Percentiles rank a stretch among this genome's conserved stretches.
Evolutionary conservation across 805 yeast species (phyloP).

Genomic region (Alloascoidea hylecoeti): DNA sequence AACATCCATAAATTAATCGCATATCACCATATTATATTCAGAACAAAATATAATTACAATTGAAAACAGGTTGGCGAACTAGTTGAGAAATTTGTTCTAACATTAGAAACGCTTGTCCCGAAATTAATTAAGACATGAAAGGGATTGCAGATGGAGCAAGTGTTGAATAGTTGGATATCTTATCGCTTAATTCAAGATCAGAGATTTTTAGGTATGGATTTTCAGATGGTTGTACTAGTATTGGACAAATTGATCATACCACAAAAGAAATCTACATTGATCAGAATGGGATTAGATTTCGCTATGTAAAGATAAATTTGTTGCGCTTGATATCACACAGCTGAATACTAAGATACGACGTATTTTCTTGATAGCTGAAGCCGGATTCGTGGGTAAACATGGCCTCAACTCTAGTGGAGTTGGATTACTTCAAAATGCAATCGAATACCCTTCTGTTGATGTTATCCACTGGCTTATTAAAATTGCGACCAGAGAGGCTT

Average conservation of each 20-base stretch:
- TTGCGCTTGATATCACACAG: conserved; percentile 14
- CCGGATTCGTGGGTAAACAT: conserved; percentile 21
- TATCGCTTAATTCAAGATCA: conserved; percentile 23
- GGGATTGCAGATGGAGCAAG: conserved; percentile 25
- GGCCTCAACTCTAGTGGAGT: conserved; percentile 20
- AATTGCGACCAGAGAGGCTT: conserved; percentile 7
- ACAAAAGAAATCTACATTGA: conserved; percentile 14
- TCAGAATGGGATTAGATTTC: conserved; percentile 30
- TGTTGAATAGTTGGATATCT: conserved; percentile 18
- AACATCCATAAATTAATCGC: neutral
- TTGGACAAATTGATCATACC: conserved; percentile 14
- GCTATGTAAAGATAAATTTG: conserved; percentile 13
- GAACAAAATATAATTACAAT: neutral
- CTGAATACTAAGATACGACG: conserved; percentile 11
- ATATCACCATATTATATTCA: neutral
- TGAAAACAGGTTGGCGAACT: conserved; percentile 19
- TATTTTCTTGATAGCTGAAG: conserved; percentile 18
- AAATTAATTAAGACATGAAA: conserved; percentile 19
- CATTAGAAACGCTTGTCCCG: conserved; percentile 15
- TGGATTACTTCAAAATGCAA: conserved; percentile 19
- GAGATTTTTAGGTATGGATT: conserved; percentile 21
- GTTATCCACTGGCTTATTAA: conserved; percentile 8
- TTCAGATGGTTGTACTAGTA: conserved; percentile 24
- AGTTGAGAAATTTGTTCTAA: conserved; percentile 15
- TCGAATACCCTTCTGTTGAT: conserved; percentile 6